These are phyloP conservation scores for Ceratocystis albifundus DNA, from an alignment of 2,329 filamentous ascomycete species.

Conservation along the genomic window DNA sequence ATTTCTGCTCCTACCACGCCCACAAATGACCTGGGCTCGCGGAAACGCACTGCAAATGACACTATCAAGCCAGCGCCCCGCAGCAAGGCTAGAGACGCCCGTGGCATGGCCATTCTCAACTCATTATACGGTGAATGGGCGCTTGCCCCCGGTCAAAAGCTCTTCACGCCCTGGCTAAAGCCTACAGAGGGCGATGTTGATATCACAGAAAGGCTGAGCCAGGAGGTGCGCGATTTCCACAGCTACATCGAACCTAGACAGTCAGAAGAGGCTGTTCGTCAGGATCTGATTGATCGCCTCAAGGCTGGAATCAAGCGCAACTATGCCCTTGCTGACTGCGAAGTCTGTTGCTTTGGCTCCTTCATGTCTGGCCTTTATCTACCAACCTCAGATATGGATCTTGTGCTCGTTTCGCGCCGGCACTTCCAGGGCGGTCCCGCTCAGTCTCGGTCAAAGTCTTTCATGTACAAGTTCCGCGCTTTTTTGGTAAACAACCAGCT, in stretches of 20 bases:
- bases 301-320: constrained; percentile 44
- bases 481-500: constrained; percentile 48
- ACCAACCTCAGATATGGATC: constrained; percentile 78
- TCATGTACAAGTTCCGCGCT: constrained; percentile 50
- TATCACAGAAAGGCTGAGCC: constrained; percentile 47
- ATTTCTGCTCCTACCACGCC: constrained; percentile 23
- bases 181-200: constrained; percentile 8
- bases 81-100: constrained; percentile 32
- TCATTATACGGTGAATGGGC: constrained; percentile 44
- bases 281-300: constrained; percentile 60
- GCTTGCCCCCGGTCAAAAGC: constrained; percentile 31
- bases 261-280: constrained; percentile 67
- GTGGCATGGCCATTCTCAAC: constrained; percentile 38
- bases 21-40: constrained; percentile 41
- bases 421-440: constrained; percentile 45
- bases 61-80: constrained; percentile 50
- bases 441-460: constrained; percentile 41
- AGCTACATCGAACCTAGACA: constrained; percentile 65
- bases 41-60: constrained; percentile 66
- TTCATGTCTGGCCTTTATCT: constrained; percentile 70
- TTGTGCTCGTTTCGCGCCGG: constrained; percentile 59
- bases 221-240: constrained; percentile 83
- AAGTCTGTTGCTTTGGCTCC: constrained; percentile 75
- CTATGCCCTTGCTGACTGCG: constrained; percentile 45
- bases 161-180: constrained; percentile 42